Evolutionary conservation across 805 yeast genomes (phyloP).

Genomic region (Sugiyamaella chiloensis): DNA sequence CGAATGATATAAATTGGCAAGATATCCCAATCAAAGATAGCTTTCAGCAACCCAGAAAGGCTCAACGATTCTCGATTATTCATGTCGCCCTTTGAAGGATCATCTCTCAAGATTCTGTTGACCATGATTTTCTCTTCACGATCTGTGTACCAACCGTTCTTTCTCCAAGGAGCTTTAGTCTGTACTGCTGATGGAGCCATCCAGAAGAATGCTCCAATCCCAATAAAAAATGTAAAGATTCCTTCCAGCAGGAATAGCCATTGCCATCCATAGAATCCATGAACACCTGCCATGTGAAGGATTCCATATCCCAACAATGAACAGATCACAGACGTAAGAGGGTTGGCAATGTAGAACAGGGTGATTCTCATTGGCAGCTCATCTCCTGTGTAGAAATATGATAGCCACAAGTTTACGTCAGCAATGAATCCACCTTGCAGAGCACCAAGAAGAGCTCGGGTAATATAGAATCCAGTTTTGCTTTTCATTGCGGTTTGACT

Average conservation of each 20-base stretch:
- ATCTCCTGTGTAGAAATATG: conserved; percentile 54
- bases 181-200: conserved; percentile 54
- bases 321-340: conserved; percentile 42
- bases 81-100: conserved; percentile 64
- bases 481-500: conserved; percentile 44
- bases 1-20: conserved; percentile 54
- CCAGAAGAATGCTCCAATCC: conserved; percentile 41
- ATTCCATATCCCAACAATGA: conserved; percentile 50
- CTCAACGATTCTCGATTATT: conserved; percentile 54
- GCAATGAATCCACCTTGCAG: conserved; percentile 65
- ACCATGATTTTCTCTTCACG: conserved; percentile 57
- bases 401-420: conserved; percentile 56
- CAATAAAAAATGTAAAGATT: conserved; percentile 47
- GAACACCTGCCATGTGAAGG: conserved; percentile 44
- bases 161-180: conserved; percentile 43
- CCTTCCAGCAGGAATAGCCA: conserved; percentile 66
- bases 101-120: conserved; percentile 58
- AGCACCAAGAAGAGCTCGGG: conserved; percentile 52
- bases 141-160: conserved; percentile 52
- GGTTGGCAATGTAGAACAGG: conserved; percentile 52
- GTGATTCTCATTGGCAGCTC: conserved; percentile 57
- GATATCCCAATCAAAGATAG: conserved; percentile 48
- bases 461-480: conserved; percentile 43
- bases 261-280: conserved; percentile 52
- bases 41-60: conserved; percentile 37